Percentiles rank a stretch among this genome's conserved stretches.
Conservation (phyloP, 202 grass and related monocot species). For the Hordeum pubiflorum region DNA sequence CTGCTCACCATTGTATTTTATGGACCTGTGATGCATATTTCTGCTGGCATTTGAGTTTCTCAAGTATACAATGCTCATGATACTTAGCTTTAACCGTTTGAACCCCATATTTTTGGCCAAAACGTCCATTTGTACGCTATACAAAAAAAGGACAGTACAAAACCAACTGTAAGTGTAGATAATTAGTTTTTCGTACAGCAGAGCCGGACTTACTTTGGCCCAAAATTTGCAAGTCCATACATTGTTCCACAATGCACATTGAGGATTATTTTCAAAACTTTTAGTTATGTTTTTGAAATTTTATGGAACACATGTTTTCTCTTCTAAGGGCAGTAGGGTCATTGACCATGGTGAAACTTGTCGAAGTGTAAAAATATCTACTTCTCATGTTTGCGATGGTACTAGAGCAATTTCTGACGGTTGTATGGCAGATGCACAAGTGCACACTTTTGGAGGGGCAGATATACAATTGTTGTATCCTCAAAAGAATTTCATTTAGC, state of each 20-base stretch:
- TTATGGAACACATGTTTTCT: background rate
- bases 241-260: background rate
- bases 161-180: background rate
- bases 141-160: background rate
- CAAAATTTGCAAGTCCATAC: background rate
- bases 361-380: background rate
- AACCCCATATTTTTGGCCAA: background rate
- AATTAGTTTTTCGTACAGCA: background rate
- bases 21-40: background rate
- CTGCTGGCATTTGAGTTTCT: background rate
- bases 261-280: background rate
- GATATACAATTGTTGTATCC: background rate
- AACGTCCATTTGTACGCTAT: background rate
- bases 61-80: background rate
- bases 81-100: background rate
- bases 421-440: background rate
- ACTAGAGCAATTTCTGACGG: background rate
- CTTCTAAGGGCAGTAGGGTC: background rate
- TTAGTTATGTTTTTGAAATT: background rate
- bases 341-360: background rate
- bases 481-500: background rate
- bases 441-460: background rate
- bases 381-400: background rate
- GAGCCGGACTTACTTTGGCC: background rate
- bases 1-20: background rate